Evolutionary conservation across 352 stramenopile genomes (phyloP).

Genomic region (Elongisporangium anandrum): DNA sequence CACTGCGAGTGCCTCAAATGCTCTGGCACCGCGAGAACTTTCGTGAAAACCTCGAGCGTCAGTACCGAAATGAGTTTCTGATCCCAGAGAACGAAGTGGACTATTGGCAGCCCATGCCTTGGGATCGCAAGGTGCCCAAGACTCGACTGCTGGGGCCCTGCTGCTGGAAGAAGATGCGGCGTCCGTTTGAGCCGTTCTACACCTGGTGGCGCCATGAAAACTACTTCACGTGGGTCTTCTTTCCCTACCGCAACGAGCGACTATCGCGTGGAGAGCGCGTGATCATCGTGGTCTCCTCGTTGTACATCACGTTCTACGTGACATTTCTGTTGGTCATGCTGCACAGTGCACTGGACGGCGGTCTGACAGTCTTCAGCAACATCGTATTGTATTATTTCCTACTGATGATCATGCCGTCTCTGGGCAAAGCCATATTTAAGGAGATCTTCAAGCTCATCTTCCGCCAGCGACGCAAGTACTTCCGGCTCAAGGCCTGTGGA

Average conservation of each 20-base stretch:
- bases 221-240: constrained; percentile 79
- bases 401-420: constrained; percentile 44
- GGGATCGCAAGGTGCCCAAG: constrained; percentile 69
- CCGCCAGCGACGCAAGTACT: constrained; percentile 62
- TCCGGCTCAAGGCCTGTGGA: constrained; percentile 38
- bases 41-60: constrained; percentile 52
- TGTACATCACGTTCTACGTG: constrained; percentile 78
- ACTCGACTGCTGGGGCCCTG: constrained; percentile 53
- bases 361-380: constrained; percentile 31
- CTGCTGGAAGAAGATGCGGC: constrained; percentile 63
- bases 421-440: constrained; percentile 67
- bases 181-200: constrained; percentile 61
- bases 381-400: constrained; percentile 51
- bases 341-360: constrained; percentile 27
- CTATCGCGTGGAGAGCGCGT: constrained; percentile 50
- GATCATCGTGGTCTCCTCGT: constrained; percentile 62
- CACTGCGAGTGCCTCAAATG: constrained; percentile 64
- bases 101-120: constrained; percentile 65
- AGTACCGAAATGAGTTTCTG: constrained; percentile 45
- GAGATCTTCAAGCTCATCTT: constrained; percentile 79
- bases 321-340: constrained; percentile 65
- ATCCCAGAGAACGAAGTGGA: constrained; percentile 63
- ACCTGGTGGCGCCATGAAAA: constrained; percentile 76
- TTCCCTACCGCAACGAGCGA: constrained; percentile 58
- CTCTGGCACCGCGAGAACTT: constrained; percentile 48